Evolutionary conservation across 768 basidiomycete species (phyloP).

Genomic region (Kockovaella imperatae): DNA sequence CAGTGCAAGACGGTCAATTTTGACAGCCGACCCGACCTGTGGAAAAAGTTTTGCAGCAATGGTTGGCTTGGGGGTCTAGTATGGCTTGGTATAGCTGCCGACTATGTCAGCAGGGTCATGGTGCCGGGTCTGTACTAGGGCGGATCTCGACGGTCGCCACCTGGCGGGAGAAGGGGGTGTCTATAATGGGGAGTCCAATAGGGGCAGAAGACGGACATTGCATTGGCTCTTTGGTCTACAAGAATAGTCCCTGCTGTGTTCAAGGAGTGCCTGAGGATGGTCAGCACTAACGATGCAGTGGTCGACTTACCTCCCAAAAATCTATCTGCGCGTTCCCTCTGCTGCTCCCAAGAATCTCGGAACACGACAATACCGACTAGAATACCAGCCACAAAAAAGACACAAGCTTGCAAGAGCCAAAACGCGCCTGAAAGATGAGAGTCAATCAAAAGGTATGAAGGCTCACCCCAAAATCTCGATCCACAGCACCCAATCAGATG

Average conservation of each 20-base stretch:
- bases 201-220: too few relatives aligned
- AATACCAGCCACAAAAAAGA: slow-evolving; percentile 39
- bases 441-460: not conserved
- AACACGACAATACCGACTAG: slow-evolving; percentile 42
- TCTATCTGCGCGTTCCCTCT: slow-evolving; percentile 29
- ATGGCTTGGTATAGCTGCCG: slow-evolving; percentile 69
- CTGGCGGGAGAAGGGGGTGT: too few relatives aligned
- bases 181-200: too few relatives aligned
- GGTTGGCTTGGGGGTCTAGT: slow-evolving; percentile 83
- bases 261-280: slow-evolving; percentile 11
- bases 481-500: slow-evolving; percentile 42
- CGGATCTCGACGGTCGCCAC: too few relatives aligned
- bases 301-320: slow-evolving; percentile 38
- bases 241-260: too few relatives aligned
- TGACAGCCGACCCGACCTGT: slow-evolving; percentile 67
- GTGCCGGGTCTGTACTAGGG: slow-evolving; percentile 7
- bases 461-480: slow-evolving; percentile 43
- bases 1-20: slow-evolving; percentile 70
- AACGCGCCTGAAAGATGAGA: slow-evolving; percentile 27
- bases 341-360: slow-evolving; percentile 33
- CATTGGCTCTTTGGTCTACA: too few relatives aligned
- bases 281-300: not conserved
- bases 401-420: slow-evolving; percentile 36
- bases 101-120: slow-evolving; percentile 51
- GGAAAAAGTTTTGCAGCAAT: slow-evolving; percentile 80